Percentiles rank a stretch among this genome's conserved stretches.
Evolutionary conservation across 1,139 yeast species (phyloP).

Genomic region (Spathaspora sp.): DNA sequence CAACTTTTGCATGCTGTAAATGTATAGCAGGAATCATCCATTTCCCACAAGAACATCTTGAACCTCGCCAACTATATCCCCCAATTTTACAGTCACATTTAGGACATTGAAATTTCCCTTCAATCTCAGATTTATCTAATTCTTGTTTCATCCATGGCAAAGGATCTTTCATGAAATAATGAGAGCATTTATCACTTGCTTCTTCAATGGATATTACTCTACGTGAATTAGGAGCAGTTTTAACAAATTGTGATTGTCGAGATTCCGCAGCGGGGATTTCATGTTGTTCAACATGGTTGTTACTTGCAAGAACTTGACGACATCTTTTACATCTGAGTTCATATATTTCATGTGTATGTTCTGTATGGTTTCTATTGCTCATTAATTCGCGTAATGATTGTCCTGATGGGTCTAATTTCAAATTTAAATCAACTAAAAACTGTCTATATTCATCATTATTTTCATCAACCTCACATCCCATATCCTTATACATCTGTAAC

Average conservation of each 20-base stretch:
- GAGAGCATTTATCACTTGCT: slow-evolving; percentile 72
- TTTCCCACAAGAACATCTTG: slow-evolving; percentile 89
- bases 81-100: slow-evolving; percentile 84
- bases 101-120: slow-evolving; percentile 85
- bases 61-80: slow-evolving; percentile 93
- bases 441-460: slow-evolving; percentile 25
- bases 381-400: slow-evolving; percentile 17
- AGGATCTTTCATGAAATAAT: slow-evolving; percentile 77
- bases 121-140: slow-evolving; percentile 65
- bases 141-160: slow-evolving; percentile 87
- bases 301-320: slow-evolving; percentile 54
- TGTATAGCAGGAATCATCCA: slow-evolving; percentile 96
- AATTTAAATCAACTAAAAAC: slow-evolving; percentile 24
- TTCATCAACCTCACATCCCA: slow-evolving; percentile 29
- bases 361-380: no score
- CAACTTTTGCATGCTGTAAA: slow-evolving; percentile 78
- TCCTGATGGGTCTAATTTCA: slow-evolving; percentile 32
- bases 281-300: slow-evolving; percentile 55
- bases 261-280: slow-evolving; percentile 59
- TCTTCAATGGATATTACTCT: slow-evolving; percentile 54
- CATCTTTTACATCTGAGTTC: slow-evolving; percentile 71
- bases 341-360: no score
- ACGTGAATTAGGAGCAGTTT: slow-evolving; percentile 59
- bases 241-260: slow-evolving; percentile 61
- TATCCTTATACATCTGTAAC: slow-evolving; percentile 53